A percentile compares a stretch with the other conserved stretches of the same genome.
Evolutionary conservation across 495 filamentous ascomycete species (phyloP).

Genomic region (Neurospora sp.): DNA sequence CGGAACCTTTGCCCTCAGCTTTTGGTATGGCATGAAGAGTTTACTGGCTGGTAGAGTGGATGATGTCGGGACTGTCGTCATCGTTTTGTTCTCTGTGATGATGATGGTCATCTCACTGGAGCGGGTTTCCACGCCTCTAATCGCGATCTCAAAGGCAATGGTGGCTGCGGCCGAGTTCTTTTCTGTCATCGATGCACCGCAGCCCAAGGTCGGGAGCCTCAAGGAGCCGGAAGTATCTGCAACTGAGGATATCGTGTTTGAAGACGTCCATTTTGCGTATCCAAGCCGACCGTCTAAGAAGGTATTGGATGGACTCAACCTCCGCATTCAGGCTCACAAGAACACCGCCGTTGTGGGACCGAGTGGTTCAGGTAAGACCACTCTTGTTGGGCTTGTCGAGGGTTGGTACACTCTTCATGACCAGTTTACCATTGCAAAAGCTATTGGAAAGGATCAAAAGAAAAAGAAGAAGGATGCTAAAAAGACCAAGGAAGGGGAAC

Average conservation of each 20-base stretch:
- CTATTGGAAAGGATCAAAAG: conserved; percentile 33
- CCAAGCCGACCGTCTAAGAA: conserved; percentile 56
- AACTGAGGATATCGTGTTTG: conserved; percentile 47
- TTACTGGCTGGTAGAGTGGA: conserved; percentile 29
- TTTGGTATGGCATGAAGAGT: conserved; percentile 44
- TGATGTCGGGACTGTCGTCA: conserved; percentile 35
- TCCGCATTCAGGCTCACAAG: conserved; percentile 61
- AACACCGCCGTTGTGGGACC: conserved; percentile 84
- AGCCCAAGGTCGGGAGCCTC: conserved; percentile 31
- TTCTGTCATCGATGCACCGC: conserved; percentile 45
- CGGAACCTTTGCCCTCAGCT: conserved; percentile 34
- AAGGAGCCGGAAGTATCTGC: conserved; percentile 37
- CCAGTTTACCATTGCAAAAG: conserved; percentile 19
- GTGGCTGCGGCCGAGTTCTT: conserved; percentile 48
- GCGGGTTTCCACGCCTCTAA: conserved; percentile 41
- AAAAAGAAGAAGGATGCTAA: conserved; percentile 32
- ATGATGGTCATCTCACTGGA: conserved; percentile 43
- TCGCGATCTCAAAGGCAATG: conserved; percentile 42
- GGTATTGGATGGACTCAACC: conserved; percentile 45
- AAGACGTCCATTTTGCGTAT: conserved; percentile 56
- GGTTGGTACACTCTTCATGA: too few relatives aligned
- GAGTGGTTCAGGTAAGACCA: conserved; percentile 10
- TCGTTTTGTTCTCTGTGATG: conserved; percentile 48
- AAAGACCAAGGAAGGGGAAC: conserved; percentile 13
- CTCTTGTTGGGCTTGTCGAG: too few relatives aligned